A percentile compares a stretch with the other conserved stretches of the same genome.
These are phyloP conservation scores for Inga leiocalycina DNA, from an alignment of 306 rosid genomes.

Conservation along the genomic window DNA sequence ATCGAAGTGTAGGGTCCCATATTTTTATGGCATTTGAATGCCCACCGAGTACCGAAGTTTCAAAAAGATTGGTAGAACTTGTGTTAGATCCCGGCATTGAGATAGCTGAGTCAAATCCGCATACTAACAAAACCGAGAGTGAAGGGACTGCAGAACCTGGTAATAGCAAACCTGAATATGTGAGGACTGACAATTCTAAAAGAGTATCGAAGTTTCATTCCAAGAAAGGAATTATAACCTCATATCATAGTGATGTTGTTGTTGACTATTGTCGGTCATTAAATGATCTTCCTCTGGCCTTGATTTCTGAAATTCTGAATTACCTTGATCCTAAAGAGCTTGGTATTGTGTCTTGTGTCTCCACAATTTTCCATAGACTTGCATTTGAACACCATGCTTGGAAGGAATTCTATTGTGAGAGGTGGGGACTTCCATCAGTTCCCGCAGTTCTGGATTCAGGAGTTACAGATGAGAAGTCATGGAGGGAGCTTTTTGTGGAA, in stretches of 20 bases:
- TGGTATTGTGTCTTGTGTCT: conserved; percentile 82
- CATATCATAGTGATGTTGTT: conserved; percentile 42
- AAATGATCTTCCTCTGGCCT: conserved; percentile 74
- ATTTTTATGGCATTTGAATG: conserved; percentile 94
- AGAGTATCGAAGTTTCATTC: conserved; percentile 34
- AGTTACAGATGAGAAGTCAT: conserved; percentile 62
- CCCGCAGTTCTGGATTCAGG: conserved; percentile 43
- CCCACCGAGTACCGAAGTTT: conserved; percentile 57
- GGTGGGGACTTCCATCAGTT: conserved; percentile 84
- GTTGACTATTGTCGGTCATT: conserved; percentile 50
- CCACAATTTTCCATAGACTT: conserved; percentile 55
- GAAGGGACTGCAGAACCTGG: conserved; percentile 26
- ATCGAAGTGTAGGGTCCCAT: conserved; percentile 33
- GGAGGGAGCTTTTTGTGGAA: conserved; percentile 86
- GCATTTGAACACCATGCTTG: conserved; percentile 88
- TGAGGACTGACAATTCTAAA: conserved; percentile 38
- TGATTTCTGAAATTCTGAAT: conserved; percentile 79
- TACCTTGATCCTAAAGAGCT: conserved; percentile 93
- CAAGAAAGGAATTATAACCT: conserved; percentile 48
- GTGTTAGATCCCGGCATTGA: conserved; percentile 43
- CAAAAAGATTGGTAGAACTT: conserved; percentile 44
- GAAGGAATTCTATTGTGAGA: conserved; percentile 90
- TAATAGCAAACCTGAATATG: conserved; percentile 37
- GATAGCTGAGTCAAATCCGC: conserved; percentile 40
- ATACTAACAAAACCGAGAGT: conserved; percentile 31